A percentile compares a stretch with the other conserved stretches of the same genome.
phyloP scores from a whole-genome alignment of 1,139 yeast genomes.

The Lodderomyces theae region DNA sequence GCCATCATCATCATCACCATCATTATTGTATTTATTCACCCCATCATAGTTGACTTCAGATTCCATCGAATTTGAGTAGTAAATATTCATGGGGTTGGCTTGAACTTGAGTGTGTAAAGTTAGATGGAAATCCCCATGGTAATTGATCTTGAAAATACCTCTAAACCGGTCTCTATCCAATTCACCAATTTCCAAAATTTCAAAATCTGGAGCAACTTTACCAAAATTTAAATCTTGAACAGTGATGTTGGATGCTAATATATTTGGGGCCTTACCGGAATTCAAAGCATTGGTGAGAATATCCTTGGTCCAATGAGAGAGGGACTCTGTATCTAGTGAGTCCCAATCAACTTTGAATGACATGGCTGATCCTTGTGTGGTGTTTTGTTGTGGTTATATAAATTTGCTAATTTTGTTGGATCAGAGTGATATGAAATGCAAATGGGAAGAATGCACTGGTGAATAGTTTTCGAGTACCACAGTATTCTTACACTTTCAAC shows the following conservation, averaged over 20 bases:
- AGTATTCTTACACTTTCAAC: too few species aligned
- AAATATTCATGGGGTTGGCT: conserved; percentile 78
- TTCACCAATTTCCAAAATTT: conserved; percentile 84
- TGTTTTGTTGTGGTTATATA: not conserved
- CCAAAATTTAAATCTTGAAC: conserved; percentile 81
- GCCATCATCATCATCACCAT: conserved; percentile 2
- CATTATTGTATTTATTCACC: conserved; percentile 16
- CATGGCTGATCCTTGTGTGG: conserved; percentile 36
- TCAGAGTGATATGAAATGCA: too few species aligned
- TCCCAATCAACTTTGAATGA: conserved; percentile 81
- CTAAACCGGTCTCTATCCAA: conserved; percentile 75
- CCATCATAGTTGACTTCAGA: conserved; percentile 11
- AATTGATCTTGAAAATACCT: conserved; percentile 80
- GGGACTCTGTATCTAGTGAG: conserved; percentile 66
- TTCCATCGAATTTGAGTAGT: conserved; percentile 50
- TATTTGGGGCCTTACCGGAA: conserved; percentile 70
- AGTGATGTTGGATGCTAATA: conserved; percentile 68
- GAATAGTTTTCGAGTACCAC: too few species aligned
- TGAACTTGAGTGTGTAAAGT: conserved; percentile 81
- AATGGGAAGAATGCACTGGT: too few species aligned
- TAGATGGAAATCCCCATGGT: conserved; percentile 76
- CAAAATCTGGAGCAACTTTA: conserved; percentile 71
- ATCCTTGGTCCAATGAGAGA: conserved; percentile 65
- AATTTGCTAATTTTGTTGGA: too few species aligned
- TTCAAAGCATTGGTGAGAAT: conserved; percentile 76